Evolutionary conservation across 306 rosid species (phyloP).

Genomic region (Dryas octopetala): DNA sequence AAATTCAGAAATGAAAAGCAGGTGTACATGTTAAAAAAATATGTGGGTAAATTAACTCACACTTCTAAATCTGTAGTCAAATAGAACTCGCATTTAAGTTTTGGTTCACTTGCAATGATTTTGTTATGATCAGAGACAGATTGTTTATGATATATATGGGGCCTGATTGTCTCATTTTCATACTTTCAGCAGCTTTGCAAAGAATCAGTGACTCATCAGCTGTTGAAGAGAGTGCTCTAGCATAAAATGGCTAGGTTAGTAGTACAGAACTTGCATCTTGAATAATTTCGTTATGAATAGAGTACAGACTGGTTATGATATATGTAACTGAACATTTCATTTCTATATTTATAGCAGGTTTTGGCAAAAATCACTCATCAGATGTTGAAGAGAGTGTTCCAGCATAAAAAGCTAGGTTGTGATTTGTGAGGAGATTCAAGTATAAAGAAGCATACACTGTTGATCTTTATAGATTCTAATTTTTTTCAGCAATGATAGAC

Average conservation of each 20-base stretch:
- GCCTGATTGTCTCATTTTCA: constrained; percentile 18
- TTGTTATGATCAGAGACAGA: constrained; percentile 7
- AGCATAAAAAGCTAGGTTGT: constrained; percentile 22
- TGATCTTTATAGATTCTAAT: neutral
- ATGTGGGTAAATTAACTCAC: neutral
- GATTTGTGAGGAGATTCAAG: constrained; percentile 1
- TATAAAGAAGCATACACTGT: constrained; percentile 5
- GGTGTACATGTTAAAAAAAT: neutral
- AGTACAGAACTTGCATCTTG: neutral
- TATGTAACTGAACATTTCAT: neutral
- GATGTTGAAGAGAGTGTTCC: constrained; percentile 30
- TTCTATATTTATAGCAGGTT: constrained; percentile 27
- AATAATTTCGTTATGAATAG: constrained; percentile 1
- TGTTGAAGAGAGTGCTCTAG: constrained; percentile 31
- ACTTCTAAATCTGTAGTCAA: neutral
- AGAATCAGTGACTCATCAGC: constrained; percentile 38
- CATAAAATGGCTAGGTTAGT: constrained; percentile 16
- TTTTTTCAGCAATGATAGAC: neutral
- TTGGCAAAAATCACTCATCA: constrained; percentile 27
- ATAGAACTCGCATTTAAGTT: neutral
- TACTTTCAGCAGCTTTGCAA: constrained; percentile 32
- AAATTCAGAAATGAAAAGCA: neutral
- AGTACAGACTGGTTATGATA: neutral
- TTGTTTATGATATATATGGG: neutral
- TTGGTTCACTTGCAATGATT: neutral